Evolutionary conservation across 2,329 filamentous ascomycete genomes (phyloP), one percentile per base, ranked within the genome.

Genomic region (Pseudodiploospora longispora): DNA sequence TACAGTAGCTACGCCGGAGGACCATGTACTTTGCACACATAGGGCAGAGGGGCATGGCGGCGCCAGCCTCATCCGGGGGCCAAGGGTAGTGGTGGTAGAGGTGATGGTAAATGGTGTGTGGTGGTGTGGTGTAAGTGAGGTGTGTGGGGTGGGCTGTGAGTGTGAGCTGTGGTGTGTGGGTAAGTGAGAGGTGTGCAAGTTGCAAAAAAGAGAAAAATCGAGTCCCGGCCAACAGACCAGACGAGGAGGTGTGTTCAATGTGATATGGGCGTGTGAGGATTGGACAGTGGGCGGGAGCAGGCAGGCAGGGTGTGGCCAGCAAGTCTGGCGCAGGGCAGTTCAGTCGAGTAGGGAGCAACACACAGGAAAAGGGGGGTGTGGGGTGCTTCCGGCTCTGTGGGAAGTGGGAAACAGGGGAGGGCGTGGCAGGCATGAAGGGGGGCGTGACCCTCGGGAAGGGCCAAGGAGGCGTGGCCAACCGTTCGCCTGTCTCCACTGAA

Each of bases 21-120:
- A 19, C 19, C 19, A 19, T 19, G 19, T 19, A 19, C 19, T 19
- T 19, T 19, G 19, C 19, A 19, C 19, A 19, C 40, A 43, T 45
- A 46, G 46, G 48, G 48, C 44, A 46, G 43, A 46, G 32, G 40
- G 38, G 19, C 19, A 19, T 19, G 19, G 19, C 19, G 42, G 49
- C 42, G 39, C 49, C 46, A 54, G 47, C 47, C 50, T 53, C 51
- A 48, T 50, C 50, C 41, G 45, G 44, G 46, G 42, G 45, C 27
- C 29, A 10, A 6, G 27, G 28, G 32, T 10, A 9, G 19, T 30
- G 29, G 27, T 10, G 33, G 30, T 31, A 31, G 10, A n/a, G 30
- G 40, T 30, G 27, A 10, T 29, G 29, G 41, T 28, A 28, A 28
- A 32, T 10, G 10, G 32, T 34, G 30, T 3, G 31, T 29, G 12